Base-by-base conservation (phyloP, 768 basidiomycete species). In the Lactifluus echinatus region DNA sequence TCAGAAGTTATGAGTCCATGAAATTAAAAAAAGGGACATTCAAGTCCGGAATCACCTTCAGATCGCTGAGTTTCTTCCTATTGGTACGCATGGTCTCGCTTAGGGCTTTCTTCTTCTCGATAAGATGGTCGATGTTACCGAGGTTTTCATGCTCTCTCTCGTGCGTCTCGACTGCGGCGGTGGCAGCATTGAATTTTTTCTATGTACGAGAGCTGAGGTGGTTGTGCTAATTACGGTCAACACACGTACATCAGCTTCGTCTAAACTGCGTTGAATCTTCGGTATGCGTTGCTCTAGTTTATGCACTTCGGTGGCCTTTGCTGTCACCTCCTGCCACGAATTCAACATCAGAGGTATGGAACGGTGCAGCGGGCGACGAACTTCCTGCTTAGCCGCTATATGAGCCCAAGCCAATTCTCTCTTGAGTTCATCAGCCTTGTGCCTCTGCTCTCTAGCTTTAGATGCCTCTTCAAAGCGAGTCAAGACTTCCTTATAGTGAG, bases 351-450 rank as follows among this genome's bases (percentile, higher is more conserved):
- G 8, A 29, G 24, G 19, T 29, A 31, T 34, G 43, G 6, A 11
- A 42, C 34, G 42, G 19, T 36, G 48, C 57, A 23, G 39, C 15
- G 28, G 5, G 10, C 12, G 26, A 59, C 83, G 55, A 65, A 84
- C 89, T 47, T 73, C 70, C 68, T 89, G 77, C 67, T 93, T 93
- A 8, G 72, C 71, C 14, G 74, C 76, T 21, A 95, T 88, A 64
- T 89, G 86, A 14, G 91, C 80, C 93, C 94, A 96, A 3, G 91
- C 92, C 19, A 89, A 70, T 69, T 93, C 88, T 61, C 80, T 82
- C 75, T 87, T 86, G 50, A 91, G 72, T 33, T 84, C 82, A 34
- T 85, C 81, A 3, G 76, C 79, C 68, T 81, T 85, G 63, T 77
- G 72, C 61, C 82, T 80, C 66, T 87, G 84, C 60, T 87, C 81